Base-by-base conservation (phyloP, 192 early-diverging fungal genomes). In the Blastocladiella britannica region DNA sequence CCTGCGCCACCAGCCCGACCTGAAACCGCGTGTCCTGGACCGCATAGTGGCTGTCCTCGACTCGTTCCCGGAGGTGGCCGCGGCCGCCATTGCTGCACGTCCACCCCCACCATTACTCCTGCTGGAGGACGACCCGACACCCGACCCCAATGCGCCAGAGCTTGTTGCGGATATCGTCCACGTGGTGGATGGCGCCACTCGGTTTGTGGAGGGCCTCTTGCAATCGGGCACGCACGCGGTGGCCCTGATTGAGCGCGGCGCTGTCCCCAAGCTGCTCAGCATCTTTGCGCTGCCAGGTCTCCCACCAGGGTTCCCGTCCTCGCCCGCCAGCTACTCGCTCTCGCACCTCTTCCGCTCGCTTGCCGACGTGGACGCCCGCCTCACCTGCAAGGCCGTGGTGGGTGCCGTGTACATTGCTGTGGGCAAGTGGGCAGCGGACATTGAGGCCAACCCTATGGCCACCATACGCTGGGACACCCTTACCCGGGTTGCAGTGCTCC, bases 1-100 rank as follows among this genome's bases (percentile, higher is more conserved):
- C 24, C 84, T 96, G 61, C 82, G 95, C 18, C 95, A 98, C 67
- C 92, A 96, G 59, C 91, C 95, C 4, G 64, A 70, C 0, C 69
- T 94, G 29, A 88, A 88, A 65, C 74, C 75, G 0, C 63, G 64
- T n/a, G 74, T 89, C 28, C 78, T 93, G 67, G 62, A 69, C 5
- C 71, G 82, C 31, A 72, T 95, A 27, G 71, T 82, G 4, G 54
- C 57, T 20, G 81, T 88, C 72, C 69, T 93, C 47, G 67, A 84
- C 26, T 63, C 66, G 57, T 71, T 93, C 26, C 51, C 73, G 59
- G 73, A 74, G 22, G 70, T 85, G 63, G 83, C 87, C 25, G 54
- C 68, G 0, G 55, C 59, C 0, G 73, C 15, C 1, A 47, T 62
- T 60, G 22, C 53, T 78, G 7, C 74, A 73, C 31, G 60, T 61